Percentiles rank a stretch among this genome's conserved stretches.
Evolutionary conservation across 78 protist species (phyloP).

Genomic region (Parvularia atlantis): DNA sequence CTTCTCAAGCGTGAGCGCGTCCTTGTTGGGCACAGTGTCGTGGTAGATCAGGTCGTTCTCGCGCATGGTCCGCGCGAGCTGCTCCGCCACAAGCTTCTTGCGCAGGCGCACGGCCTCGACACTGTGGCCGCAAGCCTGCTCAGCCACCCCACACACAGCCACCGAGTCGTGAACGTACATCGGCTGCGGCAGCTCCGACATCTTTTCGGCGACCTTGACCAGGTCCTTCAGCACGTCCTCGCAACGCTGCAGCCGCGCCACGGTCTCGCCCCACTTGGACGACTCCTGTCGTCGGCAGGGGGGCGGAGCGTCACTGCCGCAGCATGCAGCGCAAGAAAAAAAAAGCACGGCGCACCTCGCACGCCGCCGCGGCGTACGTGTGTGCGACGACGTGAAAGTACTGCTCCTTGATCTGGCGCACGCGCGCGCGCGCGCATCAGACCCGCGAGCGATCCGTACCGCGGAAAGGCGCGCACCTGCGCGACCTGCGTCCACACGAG

Average conservation of each 20-base stretch:
- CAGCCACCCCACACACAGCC: too few species aligned
- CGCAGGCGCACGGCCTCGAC: too few species aligned
- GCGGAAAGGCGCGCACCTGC: background rate
- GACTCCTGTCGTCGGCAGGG: too few species aligned
- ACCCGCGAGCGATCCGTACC: background rate
- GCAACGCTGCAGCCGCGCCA: background rate
- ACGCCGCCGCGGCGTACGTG: background rate
- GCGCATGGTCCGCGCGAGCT: background rate
- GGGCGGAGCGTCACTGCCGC: too few species aligned
- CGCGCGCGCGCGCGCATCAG: background rate
- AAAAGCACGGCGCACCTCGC: too few species aligned
- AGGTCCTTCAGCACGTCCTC: background rate
- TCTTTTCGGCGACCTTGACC: background rate
- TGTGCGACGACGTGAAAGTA: background rate
- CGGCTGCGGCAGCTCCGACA: background rate
- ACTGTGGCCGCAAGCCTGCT: too few species aligned
- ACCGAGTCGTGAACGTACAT: too few species aligned
- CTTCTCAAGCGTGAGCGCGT: background rate
- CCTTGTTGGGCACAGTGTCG: background rate
- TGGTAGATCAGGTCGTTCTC: background rate
- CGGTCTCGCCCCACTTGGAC: background rate
- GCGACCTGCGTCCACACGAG: background rate
- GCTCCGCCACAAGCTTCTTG: too few species aligned
- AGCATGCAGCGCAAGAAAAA: too few species aligned
- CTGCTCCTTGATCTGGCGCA: background rate